Evolutionary conservation across 352 stramenopile genomes (phyloP), one percentile per base, ranked within the genome.

Genomic region (Globisporangium lucens): DNA sequence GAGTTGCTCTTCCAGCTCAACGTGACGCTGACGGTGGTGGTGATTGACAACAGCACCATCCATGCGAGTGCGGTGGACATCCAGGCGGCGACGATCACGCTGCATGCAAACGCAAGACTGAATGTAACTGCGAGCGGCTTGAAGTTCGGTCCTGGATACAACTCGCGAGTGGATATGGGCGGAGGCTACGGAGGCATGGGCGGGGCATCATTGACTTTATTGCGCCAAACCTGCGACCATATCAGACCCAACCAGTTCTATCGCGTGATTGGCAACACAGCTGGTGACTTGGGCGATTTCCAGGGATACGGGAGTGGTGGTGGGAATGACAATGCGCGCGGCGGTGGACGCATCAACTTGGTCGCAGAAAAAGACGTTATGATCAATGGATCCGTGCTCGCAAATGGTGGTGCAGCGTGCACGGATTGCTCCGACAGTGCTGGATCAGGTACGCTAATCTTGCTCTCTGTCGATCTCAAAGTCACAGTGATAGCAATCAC

Each of bases 281-380:
- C 65, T 3, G 88, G 76, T 0, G 70, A 82, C 27, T 56, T 69
- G 22, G 75, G 75, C 22, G 88, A 90, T 65, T 96, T 96, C 61
- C 82, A 83, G 69, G 88, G 85, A 13, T 96, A 94, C 68, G 88
- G 88, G 3, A 96, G 86, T 69, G 88, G 88, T 17, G 88, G 88
- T 29, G 86, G 88, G 29, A 78, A 75, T 61, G 80, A 90, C 61
- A 27, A 73, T 2, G 77, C 76, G 61, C 85, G 86, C 9, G 88
- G 88, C 17, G 88, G 84, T 13, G 88, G 88, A 8, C 72, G 83
- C 4, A 83, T 96, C 47, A 68, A 76, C 8, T 51, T 96, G 17
- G 58, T 73, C 6, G 76, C 75, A 2, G 67, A 56, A 2, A 61
- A 63, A 12, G 73, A 77, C 56, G 63, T 92, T 0, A 61, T 84